These are phyloP conservation scores for Cladophialophora bantiana DNA, from an alignment of 2,329 filamentous ascomycete genomes.

Conservation along the genomic window DNA sequence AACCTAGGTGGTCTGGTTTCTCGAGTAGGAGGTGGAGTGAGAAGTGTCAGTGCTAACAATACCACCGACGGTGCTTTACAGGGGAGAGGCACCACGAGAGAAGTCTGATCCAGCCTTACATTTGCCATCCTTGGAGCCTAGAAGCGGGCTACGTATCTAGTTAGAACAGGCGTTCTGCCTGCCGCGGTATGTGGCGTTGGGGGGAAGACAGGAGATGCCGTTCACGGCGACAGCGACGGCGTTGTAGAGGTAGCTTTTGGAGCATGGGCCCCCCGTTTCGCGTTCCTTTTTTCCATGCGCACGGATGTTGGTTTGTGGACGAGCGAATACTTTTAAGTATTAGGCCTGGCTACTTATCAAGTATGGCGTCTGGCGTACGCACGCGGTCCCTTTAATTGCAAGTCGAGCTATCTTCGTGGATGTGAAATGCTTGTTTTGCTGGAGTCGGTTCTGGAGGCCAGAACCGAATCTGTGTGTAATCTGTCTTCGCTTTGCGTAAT, in stretches of 20 bases:
- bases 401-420: too few relatives aligned
- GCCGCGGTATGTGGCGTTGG: neutral
- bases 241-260: neutral
- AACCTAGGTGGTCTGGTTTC: conserved; percentile 66
- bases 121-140: neutral
- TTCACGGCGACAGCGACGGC: neutral
- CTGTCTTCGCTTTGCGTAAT: neutral
- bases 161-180: neutral
- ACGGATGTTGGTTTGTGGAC: neutral
- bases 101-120: neutral
- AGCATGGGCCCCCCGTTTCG: neutral
- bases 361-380: too few relatives aligned
- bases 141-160: neutral
- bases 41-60: conserved; percentile 9
- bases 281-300: neutral
- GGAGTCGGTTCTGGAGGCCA: neutral
- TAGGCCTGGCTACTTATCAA: too few relatives aligned
- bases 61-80: neutral
- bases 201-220: neutral
- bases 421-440: too few relatives aligned
- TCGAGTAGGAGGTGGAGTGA: conserved; percentile 30
- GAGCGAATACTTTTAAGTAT: neutral
- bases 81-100: neutral
- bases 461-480: neutral
- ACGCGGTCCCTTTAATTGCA: too few relatives aligned